Percentiles rank a stretch among this genome's conserved stretches.
phyloP scores from a whole-genome alignment of 768 basidiomycete genomes.

The Xerocomus spinulosus region DNA sequence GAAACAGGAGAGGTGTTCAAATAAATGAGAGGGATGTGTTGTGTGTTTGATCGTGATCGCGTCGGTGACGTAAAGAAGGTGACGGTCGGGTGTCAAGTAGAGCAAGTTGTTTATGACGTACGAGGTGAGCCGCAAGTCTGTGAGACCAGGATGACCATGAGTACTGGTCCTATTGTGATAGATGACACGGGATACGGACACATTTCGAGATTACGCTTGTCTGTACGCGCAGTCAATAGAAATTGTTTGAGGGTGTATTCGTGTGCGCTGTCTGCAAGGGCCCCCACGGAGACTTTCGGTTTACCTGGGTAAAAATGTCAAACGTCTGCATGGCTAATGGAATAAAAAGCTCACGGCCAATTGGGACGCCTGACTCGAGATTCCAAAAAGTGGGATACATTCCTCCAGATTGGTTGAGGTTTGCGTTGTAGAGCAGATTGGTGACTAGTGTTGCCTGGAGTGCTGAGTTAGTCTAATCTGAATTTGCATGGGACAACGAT shows the following conservation, averaged over 20 bases:
- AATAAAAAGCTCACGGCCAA: conserved; percentile 38
- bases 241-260: conserved; percentile 76
- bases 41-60: conserved; percentile 21
- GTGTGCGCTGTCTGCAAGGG: conserved; percentile 65
- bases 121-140: conserved; percentile 59
- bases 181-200: conserved; percentile 40
- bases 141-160: background rate
- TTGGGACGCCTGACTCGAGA: conserved; percentile 40
- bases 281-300: conserved; percentile 54
- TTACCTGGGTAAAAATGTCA: conserved; percentile 1
- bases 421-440: conserved; percentile 40
- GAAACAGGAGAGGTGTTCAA: conserved; percentile 77
- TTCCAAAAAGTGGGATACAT: conserved; percentile 64
- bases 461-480: background rate
- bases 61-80: conserved; percentile 58
- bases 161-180: background rate
- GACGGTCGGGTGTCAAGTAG: conserved; percentile 13
- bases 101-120: conserved; percentile 41
- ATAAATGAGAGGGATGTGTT: conserved; percentile 39
- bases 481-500: background rate
- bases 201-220: conserved; percentile 58
- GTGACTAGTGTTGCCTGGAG: conserved; percentile 48
- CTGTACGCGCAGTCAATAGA: conserved; percentile 58
- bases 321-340: background rate
- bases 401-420: conserved; percentile 45